phyloP scores from a whole-genome alignment of 345 rosid genomes.

The Hibiscus mutabilis region DNA sequence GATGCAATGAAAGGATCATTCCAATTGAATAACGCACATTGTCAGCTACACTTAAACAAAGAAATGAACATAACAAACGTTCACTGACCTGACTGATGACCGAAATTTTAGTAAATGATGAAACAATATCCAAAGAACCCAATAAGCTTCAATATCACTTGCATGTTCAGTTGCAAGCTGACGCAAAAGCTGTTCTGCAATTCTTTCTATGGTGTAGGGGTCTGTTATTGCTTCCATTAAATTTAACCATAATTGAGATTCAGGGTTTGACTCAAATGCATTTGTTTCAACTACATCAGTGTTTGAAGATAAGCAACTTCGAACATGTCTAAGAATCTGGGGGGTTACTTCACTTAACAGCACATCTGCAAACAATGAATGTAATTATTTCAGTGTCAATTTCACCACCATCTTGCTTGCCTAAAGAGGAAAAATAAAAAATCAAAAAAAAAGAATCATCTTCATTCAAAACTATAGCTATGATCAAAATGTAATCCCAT shows the following conservation, averaged over 20 bases:
- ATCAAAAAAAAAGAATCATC: not conserved
- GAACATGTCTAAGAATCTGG: slow-evolving; percentile 49
- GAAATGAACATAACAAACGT: slow-evolving; percentile 3
- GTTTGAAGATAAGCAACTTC: slow-evolving; percentile 39
- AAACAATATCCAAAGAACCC: slow-evolving; percentile 77
- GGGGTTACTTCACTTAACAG: slow-evolving; percentile 60
- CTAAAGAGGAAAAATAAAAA: not conserved
- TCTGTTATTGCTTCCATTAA: slow-evolving; percentile 69
- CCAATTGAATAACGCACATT: not conserved
- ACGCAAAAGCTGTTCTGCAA: slow-evolving; percentile 70
- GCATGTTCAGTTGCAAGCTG: slow-evolving; percentile 53
- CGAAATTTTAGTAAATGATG: slow-evolving; percentile 34
- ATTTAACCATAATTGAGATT: slow-evolving; percentile 53
- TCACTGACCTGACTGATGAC: slow-evolving; percentile 57
- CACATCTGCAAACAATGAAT: slow-evolving; percentile 54
- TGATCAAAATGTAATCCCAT: too few relatives aligned
- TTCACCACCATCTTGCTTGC: slow-evolving; percentile 11
- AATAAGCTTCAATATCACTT: slow-evolving; percentile 75
- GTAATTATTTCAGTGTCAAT: not conserved
- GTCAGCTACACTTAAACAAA: not conserved
- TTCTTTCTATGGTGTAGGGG: slow-evolving; percentile 68
- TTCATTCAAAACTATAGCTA: too few relatives aligned
- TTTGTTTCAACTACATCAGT: slow-evolving; percentile 29
- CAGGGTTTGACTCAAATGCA: slow-evolving; percentile 36
- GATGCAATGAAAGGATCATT: not conserved